A percentile compares a stretch with the other conserved stretches of the same genome.
Conservation (phyloP, 495 filamentous ascomycete genomes). For the Darksidea phi region DNA sequence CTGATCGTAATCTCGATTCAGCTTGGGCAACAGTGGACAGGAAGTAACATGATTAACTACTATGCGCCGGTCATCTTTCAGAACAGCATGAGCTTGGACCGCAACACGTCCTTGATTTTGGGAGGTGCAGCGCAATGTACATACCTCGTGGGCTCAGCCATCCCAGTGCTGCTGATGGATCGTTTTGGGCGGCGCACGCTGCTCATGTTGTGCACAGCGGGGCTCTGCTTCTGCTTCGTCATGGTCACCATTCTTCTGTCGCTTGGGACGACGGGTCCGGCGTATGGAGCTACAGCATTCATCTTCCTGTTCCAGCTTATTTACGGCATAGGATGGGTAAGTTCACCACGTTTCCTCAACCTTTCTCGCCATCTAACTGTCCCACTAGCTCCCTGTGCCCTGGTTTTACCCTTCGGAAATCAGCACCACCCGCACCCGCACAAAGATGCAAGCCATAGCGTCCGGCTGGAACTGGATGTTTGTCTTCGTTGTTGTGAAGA, state of each 20-base stretch:
- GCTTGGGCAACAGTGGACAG: constrained; percentile 35
- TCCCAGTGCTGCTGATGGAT: constrained; percentile 52
- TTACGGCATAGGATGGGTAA: background rate
- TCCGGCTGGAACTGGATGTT: constrained; percentile 38
- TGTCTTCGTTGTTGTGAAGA: constrained; percentile 40
- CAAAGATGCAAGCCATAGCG: constrained; percentile 33
- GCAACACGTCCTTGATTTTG: constrained; percentile 5
- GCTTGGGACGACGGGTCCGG: constrained; percentile 42
- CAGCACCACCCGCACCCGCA: constrained; percentile 40
- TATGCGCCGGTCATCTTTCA: constrained; percentile 56
- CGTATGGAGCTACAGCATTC: constrained; percentile 31
- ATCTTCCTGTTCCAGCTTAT: constrained; percentile 38
- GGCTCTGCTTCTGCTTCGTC: constrained; percentile 46
- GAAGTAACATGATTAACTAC: constrained; percentile 57
- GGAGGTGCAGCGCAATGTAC: background rate
- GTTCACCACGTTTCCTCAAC: constrained; percentile 11
- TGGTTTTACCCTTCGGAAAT: constrained; percentile 44
- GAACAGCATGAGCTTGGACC: constrained; percentile 48
- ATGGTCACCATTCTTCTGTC: constrained; percentile 43
- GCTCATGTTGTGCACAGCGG: constrained; percentile 50
- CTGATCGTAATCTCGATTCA: constrained; percentile 18
- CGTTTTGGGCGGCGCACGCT: constrained; percentile 52
- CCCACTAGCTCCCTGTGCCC: constrained; percentile 31
- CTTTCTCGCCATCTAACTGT: constrained; percentile 27
- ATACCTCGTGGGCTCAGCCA: constrained; percentile 45